phyloP scores from a whole-genome alignment of 768 basidiomycete genomes.

The Termitomyces sp. region DNA sequence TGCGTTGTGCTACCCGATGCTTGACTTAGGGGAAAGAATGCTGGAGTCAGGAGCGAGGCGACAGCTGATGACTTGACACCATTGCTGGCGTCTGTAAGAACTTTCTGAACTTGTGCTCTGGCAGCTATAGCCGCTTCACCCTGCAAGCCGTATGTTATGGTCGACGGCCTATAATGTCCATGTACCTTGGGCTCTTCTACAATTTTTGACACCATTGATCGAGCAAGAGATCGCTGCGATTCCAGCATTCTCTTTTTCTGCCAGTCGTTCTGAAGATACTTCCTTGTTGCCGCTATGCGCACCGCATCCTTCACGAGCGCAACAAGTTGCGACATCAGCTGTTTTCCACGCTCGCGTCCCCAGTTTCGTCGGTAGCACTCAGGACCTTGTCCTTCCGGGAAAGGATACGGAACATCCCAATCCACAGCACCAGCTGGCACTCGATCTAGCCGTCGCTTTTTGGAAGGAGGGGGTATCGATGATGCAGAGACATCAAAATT shows the following conservation, averaged over 20 bases:
- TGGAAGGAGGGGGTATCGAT: slow-evolving; percentile 27
- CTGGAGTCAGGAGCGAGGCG: background rate
- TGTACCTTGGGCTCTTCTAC: slow-evolving; percentile 15
- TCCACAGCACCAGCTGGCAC: slow-evolving; percentile 79
- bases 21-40: background rate
- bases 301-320: slow-evolving; percentile 55
- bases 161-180: slow-evolving; percentile 27
- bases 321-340: slow-evolving; percentile 56
- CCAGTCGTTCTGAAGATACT: slow-evolving; percentile 25
- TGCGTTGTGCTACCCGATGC: background rate
- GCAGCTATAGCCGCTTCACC: slow-evolving; percentile 8
- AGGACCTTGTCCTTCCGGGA: slow-evolving; percentile 66
- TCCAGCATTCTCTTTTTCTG: slow-evolving; percentile 2
- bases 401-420: slow-evolving; percentile 84
- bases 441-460: slow-evolving; percentile 56
- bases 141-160: slow-evolving; percentile 24
- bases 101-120: slow-evolving; percentile 15
- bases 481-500: background rate
- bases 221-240: background rate
- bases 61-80: background rate
- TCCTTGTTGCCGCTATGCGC: slow-evolving; percentile 54
- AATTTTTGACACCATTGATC: background rate
- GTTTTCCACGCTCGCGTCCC: slow-evolving; percentile 58
- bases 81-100: slow-evolving; percentile 21
- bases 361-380: slow-evolving; percentile 56